Conservation (phyloP, 495 filamentous ascomycete species). For the Lophiostoma macrostomum region DNA sequence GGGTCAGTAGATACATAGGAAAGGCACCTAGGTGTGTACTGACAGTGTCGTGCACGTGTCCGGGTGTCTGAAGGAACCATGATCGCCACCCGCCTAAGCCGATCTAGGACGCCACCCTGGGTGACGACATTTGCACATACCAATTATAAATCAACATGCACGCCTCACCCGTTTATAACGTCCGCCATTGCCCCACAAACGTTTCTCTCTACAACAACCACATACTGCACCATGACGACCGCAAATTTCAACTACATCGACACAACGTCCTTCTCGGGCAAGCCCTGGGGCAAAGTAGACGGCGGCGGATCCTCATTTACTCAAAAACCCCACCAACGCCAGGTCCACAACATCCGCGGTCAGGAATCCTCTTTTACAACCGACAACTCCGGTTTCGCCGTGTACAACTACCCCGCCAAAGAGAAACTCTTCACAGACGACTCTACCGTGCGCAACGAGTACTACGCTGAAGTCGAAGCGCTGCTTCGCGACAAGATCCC, state of each 20-base stretch:
- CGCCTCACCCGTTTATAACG: neutral
- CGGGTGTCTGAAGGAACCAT: no score
- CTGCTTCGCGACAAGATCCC: constrained; percentile 32
- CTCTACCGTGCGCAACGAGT: constrained; percentile 30
- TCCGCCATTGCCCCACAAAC: neutral
- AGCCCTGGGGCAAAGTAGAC: constrained; percentile 43
- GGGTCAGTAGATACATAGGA: no score
- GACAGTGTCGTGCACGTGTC: no score
- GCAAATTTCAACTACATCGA: constrained; percentile 42
- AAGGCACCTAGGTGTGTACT: no score
- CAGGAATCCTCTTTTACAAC: constrained; percentile 31
- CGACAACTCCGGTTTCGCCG: constrained; percentile 39
- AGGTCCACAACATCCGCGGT: constrained; percentile 37
- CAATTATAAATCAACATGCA: constrained; percentile 4
- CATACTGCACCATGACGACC: constrained; percentile 35
- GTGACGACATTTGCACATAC: no score
- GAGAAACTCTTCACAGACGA: constrained; percentile 40
- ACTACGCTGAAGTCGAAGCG: constrained; percentile 39
- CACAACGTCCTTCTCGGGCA: constrained; percentile 26
- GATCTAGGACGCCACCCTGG: no score
- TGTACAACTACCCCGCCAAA: constrained; percentile 34
- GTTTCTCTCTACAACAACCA: neutral
- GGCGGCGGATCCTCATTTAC: constrained; percentile 36
- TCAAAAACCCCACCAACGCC: constrained; percentile 27
- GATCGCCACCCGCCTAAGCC: no score